Evolutionary conservation across 306 rosid genomes (phyloP).

Genomic region (Mucuna pruriens): DNA sequence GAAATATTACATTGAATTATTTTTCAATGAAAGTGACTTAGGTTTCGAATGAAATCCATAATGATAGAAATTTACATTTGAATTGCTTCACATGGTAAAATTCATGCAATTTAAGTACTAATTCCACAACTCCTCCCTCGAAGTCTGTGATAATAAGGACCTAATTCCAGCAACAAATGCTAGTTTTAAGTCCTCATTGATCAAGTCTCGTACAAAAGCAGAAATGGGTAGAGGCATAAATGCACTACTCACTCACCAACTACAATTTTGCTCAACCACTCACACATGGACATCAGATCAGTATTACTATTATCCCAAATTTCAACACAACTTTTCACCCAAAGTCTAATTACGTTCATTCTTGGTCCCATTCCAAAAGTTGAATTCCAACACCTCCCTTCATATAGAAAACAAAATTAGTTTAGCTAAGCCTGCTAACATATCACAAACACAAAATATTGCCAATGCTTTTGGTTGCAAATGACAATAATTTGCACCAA

Average conservation of each 20-base stretch:
- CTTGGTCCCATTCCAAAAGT: constrained; percentile 18
- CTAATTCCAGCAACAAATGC: constrained; percentile 21
- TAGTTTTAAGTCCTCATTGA: neutral
- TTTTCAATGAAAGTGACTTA: neutral
- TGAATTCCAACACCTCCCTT: constrained; percentile 20
- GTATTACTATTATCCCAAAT: constrained; percentile 1
- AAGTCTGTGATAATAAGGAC: neutral
- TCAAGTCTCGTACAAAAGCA: neutral
- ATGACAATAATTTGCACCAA: constrained; percentile 18
- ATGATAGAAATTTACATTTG: neutral
- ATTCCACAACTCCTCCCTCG: neutral
- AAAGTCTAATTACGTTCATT: constrained; percentile 14
- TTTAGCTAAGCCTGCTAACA: neutral
- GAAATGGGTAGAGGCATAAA: constrained; percentile 20
- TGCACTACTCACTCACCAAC: neutral
- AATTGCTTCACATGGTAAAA: constrained; percentile 20
- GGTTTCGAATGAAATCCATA: neutral
- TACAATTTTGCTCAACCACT: constrained; percentile 23
- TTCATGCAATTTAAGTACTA: neutral
- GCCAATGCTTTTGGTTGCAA: constrained; percentile 19
- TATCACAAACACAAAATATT: constrained; percentile 4
- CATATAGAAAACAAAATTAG: constrained; percentile 13
- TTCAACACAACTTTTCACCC: constrained; percentile 19
- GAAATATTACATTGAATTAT: neutral
- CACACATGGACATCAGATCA: neutral